phyloP scores from a whole-genome alignment of 352 stramenopile species.

The Pythium coloratum region DNA sequence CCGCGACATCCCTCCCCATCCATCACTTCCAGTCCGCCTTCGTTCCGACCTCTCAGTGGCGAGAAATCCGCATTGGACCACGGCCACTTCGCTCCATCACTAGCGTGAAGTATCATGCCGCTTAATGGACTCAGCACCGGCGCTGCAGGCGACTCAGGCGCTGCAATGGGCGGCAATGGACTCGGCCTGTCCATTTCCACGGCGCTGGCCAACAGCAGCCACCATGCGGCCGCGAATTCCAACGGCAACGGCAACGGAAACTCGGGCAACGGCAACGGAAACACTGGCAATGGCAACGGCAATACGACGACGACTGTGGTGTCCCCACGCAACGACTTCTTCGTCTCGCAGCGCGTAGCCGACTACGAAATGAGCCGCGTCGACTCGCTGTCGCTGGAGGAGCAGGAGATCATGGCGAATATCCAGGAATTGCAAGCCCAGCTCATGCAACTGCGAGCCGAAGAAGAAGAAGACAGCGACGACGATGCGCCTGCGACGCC shows the following conservation, averaged over 20 bases:
- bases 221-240: neutral
- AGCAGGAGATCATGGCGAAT: conserved; percentile 88
- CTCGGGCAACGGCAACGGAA: neutral
- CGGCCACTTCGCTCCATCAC: neutral
- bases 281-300: neutral
- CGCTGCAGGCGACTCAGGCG: neutral
- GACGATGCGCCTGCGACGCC: conserved; percentile 35
- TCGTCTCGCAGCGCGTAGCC: conserved; percentile 67
- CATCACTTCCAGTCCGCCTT: neutral
- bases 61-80: neutral
- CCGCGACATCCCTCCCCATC: neutral
- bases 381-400: conserved; percentile 74
- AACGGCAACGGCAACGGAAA: conserved; percentile 8
- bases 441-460: conserved; percentile 74
- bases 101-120: neutral
- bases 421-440: conserved; percentile 90
- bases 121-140: neutral
- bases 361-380: conserved; percentile 70
- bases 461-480: conserved; percentile 64
- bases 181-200: conserved; percentile 25
- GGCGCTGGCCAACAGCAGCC: conserved; percentile 8
- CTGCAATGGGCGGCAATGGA: neutral
- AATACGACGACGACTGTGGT: conserved; percentile 14
- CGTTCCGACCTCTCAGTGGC: neutral
- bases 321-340: conserved; percentile 76